phyloP scores from a whole-genome alignment of 2,329 filamentous ascomycete genomes.

The Tolypocladium amazonense region DNA sequence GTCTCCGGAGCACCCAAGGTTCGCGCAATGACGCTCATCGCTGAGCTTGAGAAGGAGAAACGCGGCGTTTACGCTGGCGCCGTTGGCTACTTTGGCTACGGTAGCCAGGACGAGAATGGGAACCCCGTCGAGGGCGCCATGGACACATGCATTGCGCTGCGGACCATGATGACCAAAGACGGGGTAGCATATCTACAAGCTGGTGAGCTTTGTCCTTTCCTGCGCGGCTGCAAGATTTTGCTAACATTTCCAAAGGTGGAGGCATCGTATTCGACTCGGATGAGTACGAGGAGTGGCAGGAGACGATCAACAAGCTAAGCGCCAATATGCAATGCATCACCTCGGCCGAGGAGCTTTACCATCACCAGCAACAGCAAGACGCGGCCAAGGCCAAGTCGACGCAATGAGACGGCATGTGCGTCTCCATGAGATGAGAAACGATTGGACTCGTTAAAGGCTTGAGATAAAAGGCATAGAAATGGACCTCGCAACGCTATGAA shows the following conservation, averaged over 20 bases:
- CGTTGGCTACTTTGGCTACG: conserved; percentile 93
- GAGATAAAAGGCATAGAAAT: neutral
- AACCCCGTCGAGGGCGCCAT: conserved; percentile 67
- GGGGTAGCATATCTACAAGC: conserved; percentile 83
- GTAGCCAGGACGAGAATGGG: conserved; percentile 55
- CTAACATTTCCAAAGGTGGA: conserved; percentile 40
- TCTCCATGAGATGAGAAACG: neutral
- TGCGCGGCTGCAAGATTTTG: neutral
- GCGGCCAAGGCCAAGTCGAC: neutral
- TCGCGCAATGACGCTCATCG: conserved; percentile 92
- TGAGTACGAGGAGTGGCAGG: conserved; percentile 87
- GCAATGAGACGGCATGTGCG: neutral
- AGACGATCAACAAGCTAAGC: conserved; percentile 85
- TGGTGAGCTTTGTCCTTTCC: conserved; percentile 27
- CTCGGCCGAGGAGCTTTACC: conserved; percentile 62
- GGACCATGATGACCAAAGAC: conserved; percentile 92
- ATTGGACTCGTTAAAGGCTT: neutral
- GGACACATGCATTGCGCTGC: conserved; percentile 73
- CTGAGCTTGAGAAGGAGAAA: conserved; percentile 88
- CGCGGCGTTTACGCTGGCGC: conserved; percentile 91
- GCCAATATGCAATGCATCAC: conserved; percentile 85
- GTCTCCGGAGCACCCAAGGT: conserved; percentile 95
- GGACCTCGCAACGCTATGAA: neutral
- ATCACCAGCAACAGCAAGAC: conserved; percentile 19
- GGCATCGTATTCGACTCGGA: conserved; percentile 94